phyloP scores from a whole-genome alignment of 2,329 filamentous ascomycete species.

The Pezicula radicicola region DNA sequence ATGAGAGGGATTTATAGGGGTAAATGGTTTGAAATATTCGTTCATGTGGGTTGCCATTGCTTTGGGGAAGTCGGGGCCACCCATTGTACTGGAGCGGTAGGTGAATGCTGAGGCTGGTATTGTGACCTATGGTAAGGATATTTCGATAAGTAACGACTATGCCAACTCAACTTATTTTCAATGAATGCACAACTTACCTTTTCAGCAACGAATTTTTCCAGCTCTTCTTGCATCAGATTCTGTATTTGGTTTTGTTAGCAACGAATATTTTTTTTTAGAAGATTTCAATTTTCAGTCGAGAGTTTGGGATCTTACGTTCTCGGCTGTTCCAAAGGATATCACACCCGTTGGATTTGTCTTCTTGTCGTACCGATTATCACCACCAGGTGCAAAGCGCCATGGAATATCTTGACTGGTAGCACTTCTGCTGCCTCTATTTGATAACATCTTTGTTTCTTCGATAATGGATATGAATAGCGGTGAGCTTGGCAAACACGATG shows the following conservation, averaged over 20 bases:
- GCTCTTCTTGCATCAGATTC: constrained; percentile 33
- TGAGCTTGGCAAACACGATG: no score
- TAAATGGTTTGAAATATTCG: constrained; percentile 33
- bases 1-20: constrained; percentile 30
- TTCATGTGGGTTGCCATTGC: constrained; percentile 40
- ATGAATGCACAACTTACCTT: constrained; percentile 22
- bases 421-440: not conserved
- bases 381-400: constrained; percentile 14
- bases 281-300: no score
- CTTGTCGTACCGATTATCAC: constrained; percentile 14
- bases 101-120: constrained; percentile 32
- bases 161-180: not conserved
- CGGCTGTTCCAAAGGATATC: constrained; percentile 15
- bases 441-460: not conserved
- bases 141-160: not conserved
- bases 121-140: constrained; percentile 18
- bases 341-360: constrained; percentile 14
- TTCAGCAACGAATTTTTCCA: constrained; percentile 34
- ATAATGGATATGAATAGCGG: no score
- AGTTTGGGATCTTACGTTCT: constrained; percentile 12
- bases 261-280: not conserved
- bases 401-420: constrained; percentile 9
- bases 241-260: constrained; percentile 9
- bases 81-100: constrained; percentile 37
- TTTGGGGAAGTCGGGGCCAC: constrained; percentile 33